Evolutionary conservation across 306 rosid genomes (phyloP), one percentile per base, ranked within the genome.

Genomic region (Ormosia emarginata): DNA sequence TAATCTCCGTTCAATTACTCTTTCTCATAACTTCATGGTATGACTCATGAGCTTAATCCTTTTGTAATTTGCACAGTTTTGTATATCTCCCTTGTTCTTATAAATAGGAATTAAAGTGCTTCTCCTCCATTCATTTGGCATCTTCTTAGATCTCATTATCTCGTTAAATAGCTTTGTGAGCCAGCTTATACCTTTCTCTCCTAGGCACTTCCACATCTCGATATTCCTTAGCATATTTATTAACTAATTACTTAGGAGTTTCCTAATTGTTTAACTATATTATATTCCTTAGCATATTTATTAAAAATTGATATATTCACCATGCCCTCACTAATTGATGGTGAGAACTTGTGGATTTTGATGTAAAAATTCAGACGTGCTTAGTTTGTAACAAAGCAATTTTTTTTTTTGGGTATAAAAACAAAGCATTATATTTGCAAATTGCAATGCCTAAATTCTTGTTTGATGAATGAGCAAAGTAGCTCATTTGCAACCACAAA

Each of bases 401-500:
- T 34, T 72, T 3, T 37, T 4, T 37, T 37, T 43, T 1, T 43
- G 1, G 8, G 47, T 12, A 43, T 43, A 43, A 46, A 33, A 56
- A 50, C 18, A 50, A 50, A 50, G 17, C 14, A 24, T 17, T n/a
- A 3, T 34, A 10, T 65, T 10, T 55, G 61, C 44, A 10, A 24
- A 0, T 24, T 24, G 24, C 24, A 24, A 52, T 30, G 36, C 81
- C 12, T 13, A 15, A 53, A 13, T 65, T 55, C 32, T 36, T 49
- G 34, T 71, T 17, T 69, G 67, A 75, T 57, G 58, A 68, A 33
- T 43, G 49, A 44, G 40, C 55, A 43, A 39, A 47, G 29, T 62
- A 69, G 47, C 49, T 64, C 59, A 62, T 77, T 55, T 64, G 49
- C 73, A 67, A 41, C 73, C 46, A 65, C 56, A 41, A 70, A 33